Evolutionary conservation across 192 early-diverging fungal genomes (phyloP), one percentile per base, ranked within the genome.

Genomic region (Backusella parvicylindrica): DNA sequence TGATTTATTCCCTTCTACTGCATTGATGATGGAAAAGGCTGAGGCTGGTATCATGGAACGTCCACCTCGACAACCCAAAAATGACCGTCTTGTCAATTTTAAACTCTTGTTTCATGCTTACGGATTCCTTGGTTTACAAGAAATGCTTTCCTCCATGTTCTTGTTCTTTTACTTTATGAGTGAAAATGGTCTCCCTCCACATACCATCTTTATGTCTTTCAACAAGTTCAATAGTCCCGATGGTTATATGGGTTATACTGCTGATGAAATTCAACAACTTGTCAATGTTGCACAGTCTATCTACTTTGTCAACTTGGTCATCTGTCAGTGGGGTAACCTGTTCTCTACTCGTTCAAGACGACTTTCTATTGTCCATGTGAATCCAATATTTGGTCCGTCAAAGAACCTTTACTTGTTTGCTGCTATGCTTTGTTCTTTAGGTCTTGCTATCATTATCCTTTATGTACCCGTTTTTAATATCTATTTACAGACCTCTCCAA

Each of bases 101-200:
- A 83, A 86, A 66, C 84, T 95, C 30, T 89, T 94, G 71, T 23
- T 84, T 4, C 93, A 95, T 47, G 89, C 92, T n/a, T 97, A 96
- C 81, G 79, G 89, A 4, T 94, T 95, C 71, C 86, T 95, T 75
- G 94, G 95, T 13, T 53, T 89, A 12, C 83, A 91, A 64, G 86
- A 92, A 87, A 84, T 85, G 36, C 36, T 92, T 21, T 88, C 86
- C 32, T 92, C 91, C 40, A 86, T 90, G 73, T 82, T 84, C 33
- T 92, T 93, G 86, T 94, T 89, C 78, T 94, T 91, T 73, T 73
- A 89, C 43, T 95, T 89, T 78, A 79, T 93, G 65, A 82, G 81
- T 21, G 37, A 82, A 66, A 84, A 88, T 68, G 88, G 83, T 28
- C 68, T 79, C 30, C 73, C 78, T 12, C 73, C 73, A 36, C 53